phyloP scores from a whole-genome alignment of 176 grass and related monocot species.

The Oryza longistaminata region DNA sequence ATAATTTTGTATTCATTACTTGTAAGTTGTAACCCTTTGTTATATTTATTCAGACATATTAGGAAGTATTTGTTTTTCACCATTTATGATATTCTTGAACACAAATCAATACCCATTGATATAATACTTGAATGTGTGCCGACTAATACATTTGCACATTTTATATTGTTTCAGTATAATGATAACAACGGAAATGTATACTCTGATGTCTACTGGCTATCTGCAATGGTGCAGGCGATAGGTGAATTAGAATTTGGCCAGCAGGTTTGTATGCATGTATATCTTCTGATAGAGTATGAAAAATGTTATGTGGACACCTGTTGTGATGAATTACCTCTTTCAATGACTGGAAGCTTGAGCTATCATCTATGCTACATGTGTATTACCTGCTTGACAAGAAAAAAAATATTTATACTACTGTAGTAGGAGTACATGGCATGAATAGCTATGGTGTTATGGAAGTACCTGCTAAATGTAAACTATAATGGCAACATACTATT shows the following conservation, averaged over 20 bases:
- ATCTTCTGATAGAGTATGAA: constrained; percentile 12
- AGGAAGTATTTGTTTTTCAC: neutral
- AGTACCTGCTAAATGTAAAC: neutral
- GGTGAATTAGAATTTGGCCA: constrained; percentile 95
- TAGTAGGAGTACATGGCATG: neutral
- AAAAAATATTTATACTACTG: neutral
- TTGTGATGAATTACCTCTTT: neutral
- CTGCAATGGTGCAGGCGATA: constrained; percentile 88
- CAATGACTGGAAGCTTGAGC: neutral
- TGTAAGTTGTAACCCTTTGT: too few species aligned
- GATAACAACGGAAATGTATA: constrained; percentile 96
- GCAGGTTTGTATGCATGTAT: constrained; percentile 65
- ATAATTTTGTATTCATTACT: too few species aligned
- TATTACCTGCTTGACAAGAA: constrained; percentile 10
- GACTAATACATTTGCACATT: constrained; percentile 17
- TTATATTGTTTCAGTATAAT: constrained; percentile 78
- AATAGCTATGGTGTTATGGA: constrained; percentile 19
- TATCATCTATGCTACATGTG: constrained; percentile 1
- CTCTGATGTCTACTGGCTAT: constrained; percentile 92
- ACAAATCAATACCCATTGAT: neutral
- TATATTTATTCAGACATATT: too few species aligned
- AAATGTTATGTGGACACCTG: neutral
- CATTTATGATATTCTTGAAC: neutral
- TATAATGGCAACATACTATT: constrained; percentile 7
- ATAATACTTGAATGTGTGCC: neutral